Evolutionary conservation across 129 eudicot genomes (phyloP), one percentile per base, ranked within the genome.

Genomic region (Pittosporum tobira): DNA sequence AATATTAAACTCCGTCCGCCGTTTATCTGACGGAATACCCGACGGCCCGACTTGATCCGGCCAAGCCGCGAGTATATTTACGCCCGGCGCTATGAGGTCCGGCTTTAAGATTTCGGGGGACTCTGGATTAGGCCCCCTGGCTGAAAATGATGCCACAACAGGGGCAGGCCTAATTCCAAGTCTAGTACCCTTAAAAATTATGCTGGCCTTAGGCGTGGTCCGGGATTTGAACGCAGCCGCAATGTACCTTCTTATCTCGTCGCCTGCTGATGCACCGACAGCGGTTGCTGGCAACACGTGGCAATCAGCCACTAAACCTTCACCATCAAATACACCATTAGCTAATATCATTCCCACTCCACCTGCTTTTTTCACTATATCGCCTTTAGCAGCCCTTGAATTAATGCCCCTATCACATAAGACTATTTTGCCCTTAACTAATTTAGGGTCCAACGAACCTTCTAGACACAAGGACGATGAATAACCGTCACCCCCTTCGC

Each of bases 21-120:
- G 83, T 6, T 72, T 68, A 50, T 91, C 98, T 3, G 86, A 75
- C 0, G 75, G 63, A 15, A 91, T 74, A 2, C 98, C 95, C 0
- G 95, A 83, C 3, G 98, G 98, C 2, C 89, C 95, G 5, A 86
- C 79, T n/a, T 55, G 75, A 43, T 83, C 90, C 0, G 98, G 85
- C 98, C 98, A 91, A 1, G 95, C 94, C 5, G 95, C 98, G 4
- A 91, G 84, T 15, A 91, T 91, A 50, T 91, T 91, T 20, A 91
- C 56, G 7, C 98, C 98, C 3, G 98, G 98, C 3, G 98, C 98
- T 20, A 91, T 86, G 10, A 91, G 48, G 67, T 91, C 98, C 4
- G 98, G 98, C 57, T 90, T 91, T 20, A 91, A 42, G 30, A 91
- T 81, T 48, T 91, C 98, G 3, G 98, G 95, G 0, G 94, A 73